These are phyloP conservation scores for Nicotiana tabacum DNA, from an alignment of 257 asterid genomes.

Conservation along the genomic window DNA sequence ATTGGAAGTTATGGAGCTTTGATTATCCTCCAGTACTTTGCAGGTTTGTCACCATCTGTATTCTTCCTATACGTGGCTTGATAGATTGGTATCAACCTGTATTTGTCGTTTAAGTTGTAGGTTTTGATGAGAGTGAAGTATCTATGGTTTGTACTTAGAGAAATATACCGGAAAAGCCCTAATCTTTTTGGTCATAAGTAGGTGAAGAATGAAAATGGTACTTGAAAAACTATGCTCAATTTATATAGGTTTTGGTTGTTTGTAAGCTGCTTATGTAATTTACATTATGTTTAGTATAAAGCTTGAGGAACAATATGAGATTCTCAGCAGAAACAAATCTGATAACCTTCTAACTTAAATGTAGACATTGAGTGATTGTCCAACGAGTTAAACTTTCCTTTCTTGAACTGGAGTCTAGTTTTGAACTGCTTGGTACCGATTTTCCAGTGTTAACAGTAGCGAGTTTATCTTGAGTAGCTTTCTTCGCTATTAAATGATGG, in stretches of 20 bases:
- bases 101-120: not conserved
- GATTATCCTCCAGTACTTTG: not conserved
- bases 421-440: not conserved
- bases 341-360: not conserved
- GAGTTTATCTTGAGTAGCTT: not conserved
- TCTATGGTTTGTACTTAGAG: not conserved
- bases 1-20: constrained; percentile 2
- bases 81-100: not conserved
- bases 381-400: not conserved
- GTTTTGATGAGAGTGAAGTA: not conserved
- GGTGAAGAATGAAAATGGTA: not conserved
- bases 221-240: not conserved
- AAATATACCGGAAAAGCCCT: not conserved
- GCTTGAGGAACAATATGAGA: not conserved
- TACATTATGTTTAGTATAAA: not conserved
- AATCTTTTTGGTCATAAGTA: not conserved
- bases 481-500: not conserved
- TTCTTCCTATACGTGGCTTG: not conserved
- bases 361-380: not conserved
- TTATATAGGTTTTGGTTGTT: not conserved
- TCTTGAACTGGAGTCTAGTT: not conserved
- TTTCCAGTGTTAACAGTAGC: not conserved
- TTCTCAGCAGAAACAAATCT: not conserved
- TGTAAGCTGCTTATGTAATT: not conserved
- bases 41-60: not conserved